A percentile compares a stretch with the other conserved stretches of the same genome.
Conservation (phyloP, 2,329 filamentous ascomycete species). For the Calonectria multiphialidica region DNA sequence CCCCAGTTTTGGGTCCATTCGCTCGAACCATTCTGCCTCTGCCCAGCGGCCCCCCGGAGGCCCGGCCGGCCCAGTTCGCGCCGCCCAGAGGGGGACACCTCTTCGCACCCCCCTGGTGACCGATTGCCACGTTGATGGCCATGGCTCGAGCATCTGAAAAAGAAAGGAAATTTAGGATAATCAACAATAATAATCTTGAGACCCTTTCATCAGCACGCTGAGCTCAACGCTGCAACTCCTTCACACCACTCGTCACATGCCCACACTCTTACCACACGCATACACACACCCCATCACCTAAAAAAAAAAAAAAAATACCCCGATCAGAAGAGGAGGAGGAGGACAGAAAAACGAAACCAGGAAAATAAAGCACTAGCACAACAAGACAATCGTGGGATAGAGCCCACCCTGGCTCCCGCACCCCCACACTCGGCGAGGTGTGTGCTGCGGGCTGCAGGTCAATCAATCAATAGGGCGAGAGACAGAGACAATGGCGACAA, state of each 20-base stretch:
- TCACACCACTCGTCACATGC: conserved; percentile 41
- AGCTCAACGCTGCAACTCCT: conserved; percentile 32
- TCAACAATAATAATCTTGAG: conserved; percentile 1
- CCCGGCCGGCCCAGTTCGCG: conserved; percentile 33
- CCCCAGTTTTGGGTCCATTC: neutral
- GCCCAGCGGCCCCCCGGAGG: neutral
- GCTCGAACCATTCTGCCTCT: conserved; percentile 11
- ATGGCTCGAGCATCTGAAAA: conserved; percentile 30
- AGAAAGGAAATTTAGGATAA: conserved; percentile 13
- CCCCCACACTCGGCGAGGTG: conserved; percentile 31
- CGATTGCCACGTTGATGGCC: conserved; percentile 52
- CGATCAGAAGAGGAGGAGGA: neutral
- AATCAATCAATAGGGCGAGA: neutral
- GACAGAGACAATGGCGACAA: neutral
- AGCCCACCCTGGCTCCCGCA: neutral
- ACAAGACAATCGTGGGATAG: conserved; percentile 25
- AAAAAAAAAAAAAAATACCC: conserved; percentile 14
- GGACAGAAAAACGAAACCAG: neutral
- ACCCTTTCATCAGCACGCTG: neutral
- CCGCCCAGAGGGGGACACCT: conserved; percentile 3
- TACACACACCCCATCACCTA: conserved; percentile 18
- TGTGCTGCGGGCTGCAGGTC: neutral
- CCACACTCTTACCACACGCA: conserved; percentile 31
- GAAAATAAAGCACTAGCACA: conserved; percentile 27
- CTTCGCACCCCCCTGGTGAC: conserved; percentile 26